Percentiles rank a stretch among this genome's conserved stretches.
Conservation (phyloP, 306 rosid genomes). For the Quercus bicolor region DNA sequence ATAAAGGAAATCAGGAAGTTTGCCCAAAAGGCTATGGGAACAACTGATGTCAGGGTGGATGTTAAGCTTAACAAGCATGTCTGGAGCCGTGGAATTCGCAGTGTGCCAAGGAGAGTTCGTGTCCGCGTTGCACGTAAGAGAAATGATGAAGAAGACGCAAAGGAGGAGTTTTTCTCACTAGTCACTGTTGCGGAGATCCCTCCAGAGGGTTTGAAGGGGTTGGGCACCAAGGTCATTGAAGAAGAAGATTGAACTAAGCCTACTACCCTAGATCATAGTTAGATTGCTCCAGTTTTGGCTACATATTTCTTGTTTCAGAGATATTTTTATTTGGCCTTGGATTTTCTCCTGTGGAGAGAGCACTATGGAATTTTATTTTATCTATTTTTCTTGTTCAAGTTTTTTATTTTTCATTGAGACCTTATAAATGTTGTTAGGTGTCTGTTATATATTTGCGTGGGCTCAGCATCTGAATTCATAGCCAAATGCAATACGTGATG, state of each 20-base stretch:
- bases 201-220: too few relatives aligned
- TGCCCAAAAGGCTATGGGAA: conserved; percentile 48
- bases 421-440: neutral
- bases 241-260: conserved; percentile 36
- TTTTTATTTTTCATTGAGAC: neutral
- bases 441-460: neutral
- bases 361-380: conserved; percentile 4
- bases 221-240: conserved; percentile 38
- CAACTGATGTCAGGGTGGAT: conserved; percentile 45
- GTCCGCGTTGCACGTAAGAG: conserved; percentile 37
- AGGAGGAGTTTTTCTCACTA: neutral
- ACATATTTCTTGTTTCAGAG: conserved; percentile 5
- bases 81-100: conserved; percentile 48
- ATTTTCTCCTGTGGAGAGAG: neutral
- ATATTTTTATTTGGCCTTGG: neutral
- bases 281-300: conserved; percentile 22
- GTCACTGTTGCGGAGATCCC: too few relatives aligned
- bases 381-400: neutral
- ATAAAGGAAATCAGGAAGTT: conserved; percentile 48
- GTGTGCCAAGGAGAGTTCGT: conserved; percentile 42
- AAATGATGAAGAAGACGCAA: conserved; percentile 46
- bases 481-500: neutral
- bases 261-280: conserved; percentile 1
- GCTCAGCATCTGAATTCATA: neutral
- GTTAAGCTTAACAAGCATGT: conserved; percentile 47